A percentile compares a stretch with the other conserved stretches of the same genome.
Evolutionary conservation across 75 land plant genomes (phyloP).

Genomic region (Picea sitchensis): DNA sequence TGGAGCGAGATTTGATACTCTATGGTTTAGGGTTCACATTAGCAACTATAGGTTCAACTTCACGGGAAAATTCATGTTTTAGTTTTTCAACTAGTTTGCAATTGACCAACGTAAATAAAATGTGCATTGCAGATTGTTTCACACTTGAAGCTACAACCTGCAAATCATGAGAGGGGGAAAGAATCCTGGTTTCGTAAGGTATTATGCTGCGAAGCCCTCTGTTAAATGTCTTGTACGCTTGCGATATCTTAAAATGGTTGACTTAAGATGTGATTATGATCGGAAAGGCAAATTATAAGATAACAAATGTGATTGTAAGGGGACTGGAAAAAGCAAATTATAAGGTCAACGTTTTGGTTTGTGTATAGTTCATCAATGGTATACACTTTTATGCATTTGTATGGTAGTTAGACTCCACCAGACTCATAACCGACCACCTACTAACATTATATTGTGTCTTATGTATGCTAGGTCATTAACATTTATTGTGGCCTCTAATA

Average conservation of each 20-base stretch:
- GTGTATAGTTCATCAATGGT: background rate
- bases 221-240: background rate
- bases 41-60: background rate
- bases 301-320: background rate
- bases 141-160: slow-evolving; percentile 21
- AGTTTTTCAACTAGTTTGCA: background rate
- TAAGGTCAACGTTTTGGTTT: background rate
- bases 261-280: background rate
- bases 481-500: too few species aligned
- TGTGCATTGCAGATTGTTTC: slow-evolving; percentile 13
- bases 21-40: background rate
- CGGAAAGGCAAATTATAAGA: too few species aligned
- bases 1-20: background rate
- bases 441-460: too few species aligned
- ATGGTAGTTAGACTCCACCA: too few species aligned
- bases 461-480: too few species aligned
- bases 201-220: background rate
- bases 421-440: too few species aligned
- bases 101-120: background rate
- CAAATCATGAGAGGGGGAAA: slow-evolving; percentile 16
- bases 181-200: slow-evolving; percentile 15
- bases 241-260: background rate
- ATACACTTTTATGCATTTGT: too few species aligned
- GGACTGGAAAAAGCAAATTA: background rate
- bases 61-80: background rate